A percentile compares a stretch with the other conserved stretches of the same genome.
These are phyloP conservation scores for Microbotryum violaceum DNA, from an alignment of 1,284 basidiomycete species.

Conservation along the genomic window DNA sequence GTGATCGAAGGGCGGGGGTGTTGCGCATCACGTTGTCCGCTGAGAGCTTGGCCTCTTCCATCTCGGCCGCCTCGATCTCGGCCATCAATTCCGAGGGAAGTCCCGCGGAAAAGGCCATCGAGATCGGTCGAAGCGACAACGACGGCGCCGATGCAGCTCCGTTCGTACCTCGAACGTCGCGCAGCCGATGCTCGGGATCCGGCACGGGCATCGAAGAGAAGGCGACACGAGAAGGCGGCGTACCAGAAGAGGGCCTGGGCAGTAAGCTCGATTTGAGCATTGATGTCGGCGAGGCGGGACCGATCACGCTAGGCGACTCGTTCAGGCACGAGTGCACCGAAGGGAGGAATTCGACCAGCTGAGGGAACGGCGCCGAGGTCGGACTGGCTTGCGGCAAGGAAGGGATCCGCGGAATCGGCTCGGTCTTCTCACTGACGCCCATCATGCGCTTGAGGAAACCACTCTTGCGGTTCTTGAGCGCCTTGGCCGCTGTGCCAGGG, in stretches of 20 bases:
- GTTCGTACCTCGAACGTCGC: not conserved
- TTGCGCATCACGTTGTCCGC: no score
- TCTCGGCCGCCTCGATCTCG: not conserved
- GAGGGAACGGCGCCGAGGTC: not conserved
- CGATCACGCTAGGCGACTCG: not conserved
- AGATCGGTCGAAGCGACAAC: constrained; percentile 28
- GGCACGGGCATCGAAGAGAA: constrained; percentile 8
- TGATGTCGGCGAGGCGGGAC: not conserved
- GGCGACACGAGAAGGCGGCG: constrained; percentile 3
- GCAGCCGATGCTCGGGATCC: constrained; percentile 3
- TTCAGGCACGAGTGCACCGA: not conserved
- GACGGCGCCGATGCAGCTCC: constrained; percentile 10
- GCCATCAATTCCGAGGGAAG: constrained; percentile 25
- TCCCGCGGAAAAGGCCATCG: constrained; percentile 31
- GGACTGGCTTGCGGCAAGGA: not conserved
- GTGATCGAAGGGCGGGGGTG: no score
- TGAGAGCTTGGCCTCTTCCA: no score
- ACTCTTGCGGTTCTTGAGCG: constrained; percentile 25
- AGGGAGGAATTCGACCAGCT: not conserved
- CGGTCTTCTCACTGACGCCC: constrained; percentile 18
- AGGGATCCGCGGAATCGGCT: not conserved
- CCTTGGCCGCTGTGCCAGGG: not conserved
- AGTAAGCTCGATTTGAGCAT: not conserved
- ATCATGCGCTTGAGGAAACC: constrained; percentile 32
- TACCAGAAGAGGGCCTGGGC: not conserved